These are phyloP conservation scores for Eucalyptus sideroxylon DNA, from an alignment of 345 rosid genomes.

Conservation along the genomic window DNA sequence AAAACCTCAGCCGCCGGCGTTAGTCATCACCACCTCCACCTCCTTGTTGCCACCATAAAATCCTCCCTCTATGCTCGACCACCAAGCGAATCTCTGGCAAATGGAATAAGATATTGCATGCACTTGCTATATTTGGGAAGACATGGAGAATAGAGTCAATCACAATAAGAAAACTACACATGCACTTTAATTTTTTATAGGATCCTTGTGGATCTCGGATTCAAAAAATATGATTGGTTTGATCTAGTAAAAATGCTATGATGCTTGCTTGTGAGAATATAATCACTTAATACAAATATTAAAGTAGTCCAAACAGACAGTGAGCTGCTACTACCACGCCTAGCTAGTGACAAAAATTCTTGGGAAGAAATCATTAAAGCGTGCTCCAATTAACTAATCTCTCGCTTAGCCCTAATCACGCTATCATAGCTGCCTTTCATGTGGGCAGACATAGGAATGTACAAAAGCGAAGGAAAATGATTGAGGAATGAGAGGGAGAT, in stretches of 20 bases:
- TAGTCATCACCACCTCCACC: neutral
- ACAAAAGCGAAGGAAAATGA: conserved; percentile 13
- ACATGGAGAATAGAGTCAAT: neutral
- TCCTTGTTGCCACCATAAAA: neutral
- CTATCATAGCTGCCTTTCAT: neutral
- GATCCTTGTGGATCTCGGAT: neutral
- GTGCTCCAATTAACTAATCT: neutral
- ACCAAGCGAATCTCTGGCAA: neutral
- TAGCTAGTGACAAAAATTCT: neutral
- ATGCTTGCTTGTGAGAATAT: neutral
- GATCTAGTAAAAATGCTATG: neutral
- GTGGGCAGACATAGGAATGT: neutral
- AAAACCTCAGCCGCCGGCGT: neutral
- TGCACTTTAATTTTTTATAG: neutral
- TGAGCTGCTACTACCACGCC: neutral
- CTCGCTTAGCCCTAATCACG: neutral
- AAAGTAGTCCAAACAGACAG: neutral
- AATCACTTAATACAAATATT: neutral
- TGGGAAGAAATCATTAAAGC: neutral
- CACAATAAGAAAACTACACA: neutral
- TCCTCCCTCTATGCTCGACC: neutral
- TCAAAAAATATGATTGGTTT: neutral
- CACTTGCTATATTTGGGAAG: neutral
- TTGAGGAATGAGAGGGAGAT: conserved; percentile 36
- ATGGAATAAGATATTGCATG: neutral